Percentiles rank a stretch among this genome's conserved stretches.
phyloP scores from a whole-genome alignment of 192 early-diverging fungal species.

The Coemansia sp. region DNA sequence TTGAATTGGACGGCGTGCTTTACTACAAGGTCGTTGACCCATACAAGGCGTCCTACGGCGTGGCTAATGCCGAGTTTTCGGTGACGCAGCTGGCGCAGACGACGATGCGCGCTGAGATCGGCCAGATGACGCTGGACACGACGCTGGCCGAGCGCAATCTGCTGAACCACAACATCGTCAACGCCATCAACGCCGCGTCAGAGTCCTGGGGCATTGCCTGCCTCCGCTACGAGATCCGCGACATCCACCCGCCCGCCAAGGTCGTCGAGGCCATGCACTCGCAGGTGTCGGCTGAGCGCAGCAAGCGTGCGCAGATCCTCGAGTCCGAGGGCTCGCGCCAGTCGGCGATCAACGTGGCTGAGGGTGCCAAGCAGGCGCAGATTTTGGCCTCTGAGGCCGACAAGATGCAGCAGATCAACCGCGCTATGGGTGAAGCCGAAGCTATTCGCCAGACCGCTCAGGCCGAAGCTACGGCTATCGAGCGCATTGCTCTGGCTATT shows the following conservation, averaged over 20 bases:
- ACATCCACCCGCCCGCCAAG: slow-evolving; percentile 93
- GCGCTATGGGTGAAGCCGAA: slow-evolving; percentile 86
- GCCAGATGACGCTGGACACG: slow-evolving; percentile 95
- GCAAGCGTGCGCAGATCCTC: slow-evolving; percentile 95
- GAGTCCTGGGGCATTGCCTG: slow-evolving; percentile 97
- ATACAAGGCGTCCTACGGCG: slow-evolving; percentile 93
- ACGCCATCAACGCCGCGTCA: slow-evolving; percentile 91
- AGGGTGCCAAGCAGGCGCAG: slow-evolving; percentile 88
- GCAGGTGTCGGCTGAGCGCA: slow-evolving; percentile 95
- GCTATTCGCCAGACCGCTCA: slow-evolving; percentile 83
- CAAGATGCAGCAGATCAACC: slow-evolving; percentile 87
- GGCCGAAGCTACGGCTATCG: slow-evolving; percentile 83
- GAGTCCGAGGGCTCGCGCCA: slow-evolving; percentile 85
- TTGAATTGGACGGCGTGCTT: slow-evolving; percentile 95
- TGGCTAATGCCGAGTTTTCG: slow-evolving; percentile 94
- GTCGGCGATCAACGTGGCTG: slow-evolving; percentile 96
- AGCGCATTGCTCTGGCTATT: slow-evolving; percentile 81
- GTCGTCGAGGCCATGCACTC: slow-evolving; percentile 98
- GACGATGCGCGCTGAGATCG: slow-evolving; percentile 99
- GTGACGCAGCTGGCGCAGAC: slow-evolving; percentile 98
- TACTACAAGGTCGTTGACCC: slow-evolving; percentile 94
- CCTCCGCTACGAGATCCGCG: slow-evolving; percentile 93
- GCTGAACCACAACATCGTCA: slow-evolving; percentile 92
- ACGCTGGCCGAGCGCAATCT: slow-evolving; percentile 94
- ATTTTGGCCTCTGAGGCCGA: slow-evolving; percentile 97